Conservation (phyloP, 2,329 filamentous ascomycete species). For the Calonectria pauciramosa region DNA sequence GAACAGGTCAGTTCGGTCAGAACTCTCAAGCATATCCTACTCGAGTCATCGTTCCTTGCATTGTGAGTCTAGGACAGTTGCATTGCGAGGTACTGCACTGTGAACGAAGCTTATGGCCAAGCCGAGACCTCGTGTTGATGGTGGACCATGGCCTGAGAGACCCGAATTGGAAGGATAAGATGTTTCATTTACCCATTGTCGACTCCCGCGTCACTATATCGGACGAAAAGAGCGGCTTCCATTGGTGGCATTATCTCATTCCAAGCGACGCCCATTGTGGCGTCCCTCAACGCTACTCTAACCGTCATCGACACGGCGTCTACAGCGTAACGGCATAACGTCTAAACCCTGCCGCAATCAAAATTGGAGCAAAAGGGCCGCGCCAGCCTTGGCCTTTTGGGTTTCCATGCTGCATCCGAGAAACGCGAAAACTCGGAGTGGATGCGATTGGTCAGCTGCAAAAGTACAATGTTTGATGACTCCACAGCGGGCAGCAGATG, state of each 20-base stretch:
- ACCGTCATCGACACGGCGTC: background rate
- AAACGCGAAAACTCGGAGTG: background rate
- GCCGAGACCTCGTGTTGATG: background rate
- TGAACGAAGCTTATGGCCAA: background rate
- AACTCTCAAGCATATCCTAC: background rate
- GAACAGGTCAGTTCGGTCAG: background rate
- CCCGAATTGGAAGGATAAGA: background rate
- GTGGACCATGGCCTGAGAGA: background rate
- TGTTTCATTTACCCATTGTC: background rate
- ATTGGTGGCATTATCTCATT: background rate
- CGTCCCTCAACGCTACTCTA: background rate
- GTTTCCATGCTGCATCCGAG: background rate
- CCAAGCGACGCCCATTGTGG: background rate
- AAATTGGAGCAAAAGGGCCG: background rate
- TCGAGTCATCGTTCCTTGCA: background rate
- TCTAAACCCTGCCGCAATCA: background rate
- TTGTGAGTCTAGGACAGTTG: background rate
- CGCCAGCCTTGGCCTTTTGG: background rate
- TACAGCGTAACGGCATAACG: background rate
- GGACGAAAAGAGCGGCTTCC: background rate
- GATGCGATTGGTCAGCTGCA: background rate
- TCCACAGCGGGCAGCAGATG: background rate
- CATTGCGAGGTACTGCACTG: too few relatives aligned
- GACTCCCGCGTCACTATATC: background rate
- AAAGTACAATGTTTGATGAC: background rate